Base-by-base conservation (phyloP, 257 asterid genomes). In the Handroanthus guayacan region DNA sequence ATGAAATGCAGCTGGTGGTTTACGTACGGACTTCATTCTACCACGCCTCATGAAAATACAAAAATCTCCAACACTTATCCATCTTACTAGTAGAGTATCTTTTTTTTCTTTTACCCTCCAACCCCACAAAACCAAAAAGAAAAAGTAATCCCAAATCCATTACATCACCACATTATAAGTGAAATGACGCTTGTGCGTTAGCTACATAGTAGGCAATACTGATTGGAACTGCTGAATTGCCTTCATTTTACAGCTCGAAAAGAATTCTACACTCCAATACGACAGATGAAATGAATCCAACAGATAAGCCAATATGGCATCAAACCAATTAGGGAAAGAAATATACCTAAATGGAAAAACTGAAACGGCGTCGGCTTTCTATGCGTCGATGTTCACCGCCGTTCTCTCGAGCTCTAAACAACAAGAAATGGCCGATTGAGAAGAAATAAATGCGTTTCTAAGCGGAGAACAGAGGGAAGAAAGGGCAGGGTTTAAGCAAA, bases 401-500 rank as follows among this genome's bases (percentile, higher is more conserved):
- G 55, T 48, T 75, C 48, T 5, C 67, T 52, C 67, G 55, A 67
- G 71, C 50, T 71, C 61, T 25, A 38, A 48, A 56, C 71, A 54
- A 41, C 45, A 3, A 72, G 56, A 73, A 72, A 47, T 79, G 69
- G 69, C 58, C 16, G 69, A 64, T 56, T 66, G 1, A 18, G 79
- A n/a, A 18, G 41, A 50, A 39, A 25, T 25, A 12, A 62, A 25
- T 9, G 61, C 63, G 34, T 16, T 54, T 62, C 6, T 71, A 16
- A 44, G 50, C 58, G 3, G 43, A 2, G 55, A 5, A 34, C 41
- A 10, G 69, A 18, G 3, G 57, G 48, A 17, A 25, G 66, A 16
- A 9, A 18, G 50, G 39, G 61, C 44, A 58, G 83, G 79, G 76
- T 79, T 79, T 66, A 79, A 73, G 75, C 58, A 58, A 65, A 64